Evolutionary conservation across 768 basidiomycete genomes (phyloP), one percentile per base, ranked within the genome.

Genomic region (Coprinopsis marcescibilis): DNA sequence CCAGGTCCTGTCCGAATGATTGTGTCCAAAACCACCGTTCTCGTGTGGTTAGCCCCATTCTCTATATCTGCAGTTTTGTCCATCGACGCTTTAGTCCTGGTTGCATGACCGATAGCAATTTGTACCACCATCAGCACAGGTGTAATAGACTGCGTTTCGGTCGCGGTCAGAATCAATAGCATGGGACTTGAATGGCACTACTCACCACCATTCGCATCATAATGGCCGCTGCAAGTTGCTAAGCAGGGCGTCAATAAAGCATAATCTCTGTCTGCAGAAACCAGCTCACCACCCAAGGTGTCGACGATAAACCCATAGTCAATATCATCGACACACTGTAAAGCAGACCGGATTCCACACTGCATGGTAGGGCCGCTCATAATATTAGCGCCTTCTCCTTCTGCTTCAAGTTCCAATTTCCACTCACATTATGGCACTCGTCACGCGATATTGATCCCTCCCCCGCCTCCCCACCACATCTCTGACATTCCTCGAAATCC

Each of bases 371-470:
- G n/a, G 35, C 15, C 15, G 6, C 6, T 17, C 13, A 24, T 13
- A 43, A n/a, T n/a, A n/a, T n/a, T 6, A 7, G 30, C 4, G 11
- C 15, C 14, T 12, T 10, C 42, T 11, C n/a, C 17, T n/a, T 6
- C n/a, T 43, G 8, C 13, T 4, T 6, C 12, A 5, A 26, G 14
- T 27, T 27, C 12, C 15, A 5, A 26, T n/a, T 19, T 8, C 7
- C 39, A 46, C 45, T 24, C 25, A 46, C 45, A 47, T 47, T 39
- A 47, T 29, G 11, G 46, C 46, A 37, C 46, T 47, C 11, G 46
- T 47, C 25, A 37, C 29, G 3, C 46, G 35, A 26, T 47, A 47
- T 20, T 47, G 46, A 43, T 29, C 23, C 36, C 27, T 17, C 26
- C 25, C 29, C 23, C 46, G 21, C 20, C 27, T 40, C 14, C 46